Base-by-base conservation (phyloP, 768 basidiomycete genomes). In the Xanthoconium purpureum region DNA sequence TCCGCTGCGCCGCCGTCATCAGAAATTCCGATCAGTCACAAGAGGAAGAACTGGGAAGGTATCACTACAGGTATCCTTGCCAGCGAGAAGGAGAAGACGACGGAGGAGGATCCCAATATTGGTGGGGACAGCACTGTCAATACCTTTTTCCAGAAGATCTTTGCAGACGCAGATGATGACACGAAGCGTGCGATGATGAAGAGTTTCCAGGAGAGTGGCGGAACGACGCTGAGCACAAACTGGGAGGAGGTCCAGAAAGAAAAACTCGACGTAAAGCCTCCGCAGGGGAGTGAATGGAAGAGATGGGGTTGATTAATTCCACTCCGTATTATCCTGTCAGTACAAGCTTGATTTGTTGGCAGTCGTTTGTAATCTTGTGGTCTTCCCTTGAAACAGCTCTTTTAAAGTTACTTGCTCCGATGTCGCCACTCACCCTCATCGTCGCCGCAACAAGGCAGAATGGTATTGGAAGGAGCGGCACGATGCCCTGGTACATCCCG, bases 131-230 rank as follows among this genome's bases (percentile, higher is more conserved):
- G 77, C 55, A 84, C 90, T 6, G 80, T 97, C 55, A 96, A 98
- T 72, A 66, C 78, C 30, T 91, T 96, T 76, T 95, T 95, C 84
- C 89, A 91, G 67, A 89, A 91, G 75, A 84, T 99, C 59, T 99
- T 89, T 66, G 79, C 81, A 7, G 91, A 90, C 69, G 90, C 95
- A 28, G 94, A 97, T 63, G 91, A 94, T 0, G 91, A 99, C 64
- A 92, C 95, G 14, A 84, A 80, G 65, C 82, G 87, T 37, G 97
- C 97, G 4, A 99, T 99, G 94, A 85, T 98, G 86, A 99, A 99
- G 81, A 95, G 92, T 68, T 98, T 91, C 71, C 79, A 81, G 57
- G 96, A 99, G 77, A 93, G 91, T 62, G 94, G 94, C 8, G 97
- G 97, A 9, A 99, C 97, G 10, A 88, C 93, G 0, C 77, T 99